Evolutionary conservation across 208 protist species (phyloP), one percentile per base, ranked within the genome.

Genomic region (Wallacemonas sp.): DNA sequence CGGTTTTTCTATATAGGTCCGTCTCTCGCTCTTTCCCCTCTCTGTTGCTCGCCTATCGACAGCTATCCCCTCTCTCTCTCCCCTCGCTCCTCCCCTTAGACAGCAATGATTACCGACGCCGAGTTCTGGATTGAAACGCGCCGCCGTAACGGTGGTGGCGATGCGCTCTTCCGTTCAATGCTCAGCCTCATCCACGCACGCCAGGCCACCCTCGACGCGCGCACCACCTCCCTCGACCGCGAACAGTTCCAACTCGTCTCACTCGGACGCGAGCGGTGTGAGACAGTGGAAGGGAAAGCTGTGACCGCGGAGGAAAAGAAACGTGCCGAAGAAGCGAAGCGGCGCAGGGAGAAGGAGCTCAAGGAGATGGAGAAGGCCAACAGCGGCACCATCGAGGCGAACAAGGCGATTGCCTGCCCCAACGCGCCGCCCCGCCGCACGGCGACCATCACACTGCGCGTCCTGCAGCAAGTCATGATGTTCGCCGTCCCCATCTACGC

Each of bases 391-490:
- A 11, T 74, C 11, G 69, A 81, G 63, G 54, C 33, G 16, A 80
- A 85, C 74, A 76, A 87, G 63, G 66, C 64, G 9, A 72, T 87
- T 17, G 21, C 32, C 5, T 2, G 23, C 23, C 56, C 17, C 46
- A 41, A 63, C 17, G 38, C 48, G 2, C 70, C 55, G 36, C 74
- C 48, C 64, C 74, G 69, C 21, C 70, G 72, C 34, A 82, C 87
- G 36, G 67, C 75, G 0, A 46, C 75, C 3, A 68, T 76, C 43
- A 78, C 85, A 1, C 24, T 93, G 34, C 80, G 87, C 23, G 85
- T 96, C 14, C 70, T 96, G 27, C 86, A 94, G 73, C 90, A 93
- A 33, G 76, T 92, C 5, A 88, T 96, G 84, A 81, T 96, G 77
- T 96, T 83, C 43, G 83, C 85, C 36, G 78, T 93, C 14, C 87